These are phyloP conservation scores for Monosporascus cannonballus DNA, from an alignment of 2,329 filamentous ascomycete genomes.

Conservation along the genomic window DNA sequence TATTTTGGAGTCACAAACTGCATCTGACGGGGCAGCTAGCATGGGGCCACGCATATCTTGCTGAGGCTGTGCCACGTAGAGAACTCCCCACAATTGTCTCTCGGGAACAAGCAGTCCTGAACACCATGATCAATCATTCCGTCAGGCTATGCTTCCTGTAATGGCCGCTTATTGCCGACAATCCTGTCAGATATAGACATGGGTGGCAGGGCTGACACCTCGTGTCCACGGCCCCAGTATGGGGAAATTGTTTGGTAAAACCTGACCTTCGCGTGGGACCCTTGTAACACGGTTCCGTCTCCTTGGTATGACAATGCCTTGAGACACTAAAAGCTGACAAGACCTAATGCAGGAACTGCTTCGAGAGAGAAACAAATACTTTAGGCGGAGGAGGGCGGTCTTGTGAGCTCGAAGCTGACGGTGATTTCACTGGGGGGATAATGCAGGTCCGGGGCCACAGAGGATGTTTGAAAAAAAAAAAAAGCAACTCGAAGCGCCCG, in stretches of 20 bases:
- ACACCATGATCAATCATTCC: background rate
- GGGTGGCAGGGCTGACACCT: slow-evolving; percentile 18
- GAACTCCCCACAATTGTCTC: slow-evolving; percentile 11
- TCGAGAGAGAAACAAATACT: background rate
- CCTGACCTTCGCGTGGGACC: slow-evolving; percentile 23
- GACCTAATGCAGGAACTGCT: background rate
- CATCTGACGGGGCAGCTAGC: slow-evolving; percentile 15
- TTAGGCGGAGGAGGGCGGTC: background rate
- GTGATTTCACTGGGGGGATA: no score
- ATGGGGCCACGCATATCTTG: slow-evolving; percentile 12
- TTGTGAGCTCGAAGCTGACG: background rate
- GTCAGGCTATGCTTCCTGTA: slow-evolving; percentile 9
- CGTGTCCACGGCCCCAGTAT: slow-evolving; percentile 5
- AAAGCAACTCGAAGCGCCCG: slow-evolving; percentile 3
- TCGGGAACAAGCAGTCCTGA: slow-evolving; percentile 11
- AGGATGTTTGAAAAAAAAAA: slow-evolving; percentile 9
- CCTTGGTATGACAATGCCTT: background rate
- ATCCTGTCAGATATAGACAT: slow-evolving; percentile 10
- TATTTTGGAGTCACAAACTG: slow-evolving; percentile 8
- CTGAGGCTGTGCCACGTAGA: slow-evolving; percentile 3
- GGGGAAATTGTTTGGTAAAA: slow-evolving; percentile 13
- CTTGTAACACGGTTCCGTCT: slow-evolving; percentile 4
- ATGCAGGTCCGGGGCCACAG: no score
- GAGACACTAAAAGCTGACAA: background rate
- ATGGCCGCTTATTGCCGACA: slow-evolving; percentile 6